Evolutionary conservation across 805 yeast species (phyloP), one percentile per base, ranked within the genome.

Genomic region (Zygosaccharomyces rouxii): DNA sequence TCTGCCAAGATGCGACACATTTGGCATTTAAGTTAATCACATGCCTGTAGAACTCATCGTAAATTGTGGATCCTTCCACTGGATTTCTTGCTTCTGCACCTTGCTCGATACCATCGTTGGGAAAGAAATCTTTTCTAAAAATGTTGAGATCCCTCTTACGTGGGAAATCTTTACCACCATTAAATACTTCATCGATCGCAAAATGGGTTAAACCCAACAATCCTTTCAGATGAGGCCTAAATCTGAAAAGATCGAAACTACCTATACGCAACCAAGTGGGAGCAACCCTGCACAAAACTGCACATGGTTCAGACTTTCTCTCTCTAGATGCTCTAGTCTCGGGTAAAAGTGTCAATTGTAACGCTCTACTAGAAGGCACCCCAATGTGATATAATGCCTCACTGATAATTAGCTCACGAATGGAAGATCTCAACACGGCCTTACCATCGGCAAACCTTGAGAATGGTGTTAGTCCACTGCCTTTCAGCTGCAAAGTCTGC

Each of bases 361-460:
- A 66, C 0, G 96, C 96, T 46, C 98, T 73, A 0, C 97, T 84
- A 0, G 95, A 73, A 2, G 97, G 97, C 5, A 92, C 83, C 0
- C 94, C 90, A 22, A 94, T 77, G 2, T 87, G 84, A 62, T 85
- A 66, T 45, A 94, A 70, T 23, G 87, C 80, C 61, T 94, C 98
- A 4, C 94, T 83, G 1, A 86, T 84, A 42, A 92, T 74, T 51
- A 86, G 90, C 63, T 92, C 99, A 30, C 98, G 73, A 31, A 94
- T 80, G 41, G 95, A 83, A 2, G 97, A 89, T 52, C 97, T 70
- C 28, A 92, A 59, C 5, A 89, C 95, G 0, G 98, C 97, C 61
- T 88, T 89, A 3, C 99, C 99, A 68, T 92, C 99, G 0, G 97
- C 98, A 73, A 90, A 92, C 51, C 99, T 76, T 0, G 96, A 86